Percentiles rank a stretch among this genome's conserved stretches.
phyloP scores from a whole-genome alignment of 257 asterid genomes.

The Forsythia suspensa region DNA sequence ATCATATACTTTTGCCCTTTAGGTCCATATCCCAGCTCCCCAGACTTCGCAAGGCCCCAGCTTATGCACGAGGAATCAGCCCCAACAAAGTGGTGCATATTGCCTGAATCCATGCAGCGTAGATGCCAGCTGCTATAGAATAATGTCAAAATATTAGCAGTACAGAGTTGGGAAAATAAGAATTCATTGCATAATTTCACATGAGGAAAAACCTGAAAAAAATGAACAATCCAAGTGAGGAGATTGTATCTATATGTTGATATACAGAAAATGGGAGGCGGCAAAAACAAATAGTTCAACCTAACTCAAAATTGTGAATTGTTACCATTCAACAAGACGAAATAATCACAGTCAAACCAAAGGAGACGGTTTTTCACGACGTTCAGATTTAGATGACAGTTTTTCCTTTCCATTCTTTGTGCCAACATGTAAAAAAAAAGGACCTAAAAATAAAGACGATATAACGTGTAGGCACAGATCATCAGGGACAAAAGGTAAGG shows the following conservation, averaged over 20 bases:
- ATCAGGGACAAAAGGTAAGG: background rate
- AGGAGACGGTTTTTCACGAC: background rate
- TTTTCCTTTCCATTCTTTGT: too few relatives aligned
- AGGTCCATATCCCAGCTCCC: slow-evolving; percentile 98
- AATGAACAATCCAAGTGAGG: slow-evolving; percentile 5
- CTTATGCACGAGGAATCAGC: slow-evolving; percentile 99
- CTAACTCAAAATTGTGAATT: background rate
- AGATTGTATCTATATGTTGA: slow-evolving; percentile 1
- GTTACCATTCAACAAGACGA: background rate
- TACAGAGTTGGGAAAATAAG: background rate
- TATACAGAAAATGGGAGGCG: background rate
- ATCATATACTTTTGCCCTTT: slow-evolving; percentile 72
- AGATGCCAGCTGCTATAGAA: slow-evolving; percentile 83
- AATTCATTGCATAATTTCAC: background rate
- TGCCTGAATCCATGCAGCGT: slow-evolving; percentile 96
- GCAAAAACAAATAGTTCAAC: background rate
- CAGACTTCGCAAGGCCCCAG: slow-evolving; percentile 96
- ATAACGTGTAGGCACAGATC: background rate
- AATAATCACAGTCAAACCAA: background rate
- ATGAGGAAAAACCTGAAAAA: background rate
- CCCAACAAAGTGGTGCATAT: slow-evolving; percentile 91
- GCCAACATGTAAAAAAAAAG: too few relatives aligned
- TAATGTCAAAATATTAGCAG: slow-evolving; percentile 12
- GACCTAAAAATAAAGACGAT: background rate
- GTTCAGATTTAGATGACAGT: background rate